phyloP scores from a whole-genome alignment of 2,329 filamentous ascomycete genomes.

The Tolypocladium album region DNA sequence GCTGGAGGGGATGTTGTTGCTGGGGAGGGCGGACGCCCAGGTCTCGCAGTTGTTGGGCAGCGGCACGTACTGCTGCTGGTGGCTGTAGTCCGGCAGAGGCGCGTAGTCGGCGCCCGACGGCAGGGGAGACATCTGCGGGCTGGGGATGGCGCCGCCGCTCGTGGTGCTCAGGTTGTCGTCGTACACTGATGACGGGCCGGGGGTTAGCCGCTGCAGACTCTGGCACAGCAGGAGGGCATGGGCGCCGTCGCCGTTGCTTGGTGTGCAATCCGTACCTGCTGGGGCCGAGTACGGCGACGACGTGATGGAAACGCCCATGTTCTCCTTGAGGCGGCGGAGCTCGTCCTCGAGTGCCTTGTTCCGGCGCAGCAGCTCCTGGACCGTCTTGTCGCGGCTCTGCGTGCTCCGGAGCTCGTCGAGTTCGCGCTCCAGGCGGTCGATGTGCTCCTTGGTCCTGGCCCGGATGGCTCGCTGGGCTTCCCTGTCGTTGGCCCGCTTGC shows the following conservation, averaged over 20 bases:
- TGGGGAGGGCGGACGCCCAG: slow-evolving; percentile 33
- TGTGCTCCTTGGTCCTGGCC: slow-evolving; percentile 77
- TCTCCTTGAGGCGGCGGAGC: slow-evolving; percentile 33
- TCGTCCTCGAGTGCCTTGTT: slow-evolving; percentile 46
- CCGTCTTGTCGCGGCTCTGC: slow-evolving; percentile 36
- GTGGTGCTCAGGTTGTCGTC: slow-evolving; percentile 28
- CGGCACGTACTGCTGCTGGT: slow-evolving; percentile 23
- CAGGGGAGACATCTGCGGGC: slow-evolving; percentile 33
- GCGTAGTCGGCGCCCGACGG: slow-evolving; percentile 31
- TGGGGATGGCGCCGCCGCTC: slow-evolving; percentile 27
- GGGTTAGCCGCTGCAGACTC: slow-evolving; percentile 8
- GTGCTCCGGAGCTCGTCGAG: slow-evolving; percentile 57
- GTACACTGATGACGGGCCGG: slow-evolving; percentile 23
- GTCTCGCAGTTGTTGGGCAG: slow-evolving; percentile 32
- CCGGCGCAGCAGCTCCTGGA: slow-evolving; percentile 39
- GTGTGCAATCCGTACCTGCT: slow-evolving; percentile 23
- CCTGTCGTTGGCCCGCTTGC: slow-evolving; percentile 85
- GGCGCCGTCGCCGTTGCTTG: slow-evolving; percentile 5
- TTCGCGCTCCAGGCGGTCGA: slow-evolving; percentile 65
- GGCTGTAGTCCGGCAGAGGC: slow-evolving; percentile 29
- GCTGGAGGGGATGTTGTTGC: slow-evolving; percentile 31
- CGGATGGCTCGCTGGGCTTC: slow-evolving; percentile 83
- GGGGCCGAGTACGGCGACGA: slow-evolving; percentile 27
- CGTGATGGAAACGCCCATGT: slow-evolving; percentile 29
- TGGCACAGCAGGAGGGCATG: slow-evolving; percentile 2